Evolutionary conservation across 2,329 filamentous ascomycete genomes (phyloP), one percentile per base, ranked within the genome.

Genomic region (Tolypocladium album): DNA sequence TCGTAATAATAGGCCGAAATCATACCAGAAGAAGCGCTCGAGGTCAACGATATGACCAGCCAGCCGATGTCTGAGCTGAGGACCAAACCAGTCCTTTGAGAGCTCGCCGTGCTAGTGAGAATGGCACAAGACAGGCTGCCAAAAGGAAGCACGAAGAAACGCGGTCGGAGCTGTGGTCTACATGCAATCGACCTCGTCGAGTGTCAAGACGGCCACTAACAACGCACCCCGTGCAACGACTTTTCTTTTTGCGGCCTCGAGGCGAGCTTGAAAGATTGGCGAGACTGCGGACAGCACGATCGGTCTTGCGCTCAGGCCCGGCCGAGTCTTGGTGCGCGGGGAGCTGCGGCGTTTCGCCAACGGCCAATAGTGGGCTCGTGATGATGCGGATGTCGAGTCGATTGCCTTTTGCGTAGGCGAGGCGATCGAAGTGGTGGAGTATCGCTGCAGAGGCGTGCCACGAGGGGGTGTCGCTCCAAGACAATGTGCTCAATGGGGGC

Each of bases 181-280:
- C n/a, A 55, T 4, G 38, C 55, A 56, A 43, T 56, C 50, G 34
- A 13, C n/a, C 13, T 43, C 31, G 27, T 56, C 50, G 52, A 60
- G 2, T 42, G 27, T 55, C 43, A 47, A 47, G 27, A 34, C 53
- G 20, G 42, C 58, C 42, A 27, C 55, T 61, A 52, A 59, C 40
- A 43, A 55, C 34, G 59, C 57, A 56, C 27, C 45, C 57, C 36
- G 39, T 52, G 47, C 27, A 52, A 20, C 53, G 36, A 50, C 56
- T 40, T 60, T 58, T 58, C 47, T 40, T 61, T 58, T 61, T 59
- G 7, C 36, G 58, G 58, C 59, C 59, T 58, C 56, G 58, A 50
- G 38, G 58, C 55, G 57, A 56, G 57, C 50, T 60, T 47, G 20
- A 27, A 40, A 55, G 60, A 43, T 39, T 15, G 58, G 36, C 50